Conservation (phyloP, 805 yeast genomes). For the Hermanozyma aechmeae region DNA sequence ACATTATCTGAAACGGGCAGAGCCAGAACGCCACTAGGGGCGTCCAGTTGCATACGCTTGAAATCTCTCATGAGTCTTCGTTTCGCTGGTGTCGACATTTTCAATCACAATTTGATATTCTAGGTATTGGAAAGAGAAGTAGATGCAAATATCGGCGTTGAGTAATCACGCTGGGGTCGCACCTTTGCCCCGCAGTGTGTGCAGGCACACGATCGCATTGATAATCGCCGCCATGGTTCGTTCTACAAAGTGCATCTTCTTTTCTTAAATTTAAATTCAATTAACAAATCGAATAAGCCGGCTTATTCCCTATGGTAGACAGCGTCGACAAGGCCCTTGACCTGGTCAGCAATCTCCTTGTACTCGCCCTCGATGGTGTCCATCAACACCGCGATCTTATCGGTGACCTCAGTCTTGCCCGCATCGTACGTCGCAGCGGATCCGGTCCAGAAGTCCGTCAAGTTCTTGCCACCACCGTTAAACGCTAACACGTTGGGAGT, state of each 20-base stretch:
- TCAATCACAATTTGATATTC: not conserved
- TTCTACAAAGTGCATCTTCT: too few relatives aligned
- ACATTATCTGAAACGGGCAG: constrained; percentile 96
- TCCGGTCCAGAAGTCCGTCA: constrained; percentile 52
- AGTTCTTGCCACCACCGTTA: constrained; percentile 75
- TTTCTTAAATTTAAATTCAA: too few relatives aligned
- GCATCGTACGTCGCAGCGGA: too few relatives aligned
- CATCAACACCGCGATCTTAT: too few relatives aligned
- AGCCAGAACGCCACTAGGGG: constrained; percentile 97
- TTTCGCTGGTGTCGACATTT: constrained; percentile 98
- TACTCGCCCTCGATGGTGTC: constrained; percentile 2
- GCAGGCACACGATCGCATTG: constrained; percentile 1
- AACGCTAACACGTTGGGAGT: constrained; percentile 72
- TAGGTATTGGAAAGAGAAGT: not conserved
- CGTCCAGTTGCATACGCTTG: constrained; percentile 93
- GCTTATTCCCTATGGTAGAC: not conserved
- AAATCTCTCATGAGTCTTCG: constrained; percentile 98
- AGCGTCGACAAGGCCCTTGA: not conserved
- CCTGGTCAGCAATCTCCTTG: constrained; percentile 2
- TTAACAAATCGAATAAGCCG: not conserved
- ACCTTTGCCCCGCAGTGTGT: not conserved
- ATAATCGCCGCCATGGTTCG: constrained; percentile 1
- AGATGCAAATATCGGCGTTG: too few relatives aligned
- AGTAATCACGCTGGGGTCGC: too few relatives aligned
- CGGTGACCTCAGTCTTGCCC: too few relatives aligned